Percentiles rank a stretch among this genome's conserved stretches.
Conservation (phyloP, 75 land plant species). For the Cryptomeria japonica region DNA sequence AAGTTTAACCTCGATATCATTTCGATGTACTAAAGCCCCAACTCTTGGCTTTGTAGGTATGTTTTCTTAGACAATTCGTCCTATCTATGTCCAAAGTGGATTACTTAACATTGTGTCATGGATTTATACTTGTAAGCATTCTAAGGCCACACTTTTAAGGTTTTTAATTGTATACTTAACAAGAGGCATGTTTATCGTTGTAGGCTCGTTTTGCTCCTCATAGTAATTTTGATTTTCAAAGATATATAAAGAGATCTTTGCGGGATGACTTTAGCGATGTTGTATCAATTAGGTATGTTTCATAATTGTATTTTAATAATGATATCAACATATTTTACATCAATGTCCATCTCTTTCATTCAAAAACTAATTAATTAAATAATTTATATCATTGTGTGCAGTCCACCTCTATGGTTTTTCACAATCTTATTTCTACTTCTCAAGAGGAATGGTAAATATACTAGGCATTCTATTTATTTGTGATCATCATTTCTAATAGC, state of each 20-base stretch:
- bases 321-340: neutral
- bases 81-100: constrained; percentile 68
- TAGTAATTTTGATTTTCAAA: constrained; percentile 49
- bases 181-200: no score
- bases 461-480: neutral
- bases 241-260: constrained; percentile 54
- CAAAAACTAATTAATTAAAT: neutral
- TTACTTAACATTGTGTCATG: constrained; percentile 79
- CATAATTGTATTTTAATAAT: neutral
- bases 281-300: constrained; percentile 58
- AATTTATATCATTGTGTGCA: constrained; percentile 19
- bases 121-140: constrained; percentile 64
- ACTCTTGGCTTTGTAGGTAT: constrained; percentile 41
- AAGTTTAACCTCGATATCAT: no score
- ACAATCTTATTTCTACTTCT: constrained; percentile 62
- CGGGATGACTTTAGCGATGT: constrained; percentile 71
- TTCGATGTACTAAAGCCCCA: no score
- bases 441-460: constrained; percentile 46
- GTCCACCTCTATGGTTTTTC: constrained; percentile 72
- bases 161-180: no score
- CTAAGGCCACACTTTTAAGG: neutral
- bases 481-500: neutral
- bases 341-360: neutral
- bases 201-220: neutral
- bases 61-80: constrained; percentile 84